Conservation (phyloP, 129 eudicot genomes). For the Flaveria ramosissima region DNA sequence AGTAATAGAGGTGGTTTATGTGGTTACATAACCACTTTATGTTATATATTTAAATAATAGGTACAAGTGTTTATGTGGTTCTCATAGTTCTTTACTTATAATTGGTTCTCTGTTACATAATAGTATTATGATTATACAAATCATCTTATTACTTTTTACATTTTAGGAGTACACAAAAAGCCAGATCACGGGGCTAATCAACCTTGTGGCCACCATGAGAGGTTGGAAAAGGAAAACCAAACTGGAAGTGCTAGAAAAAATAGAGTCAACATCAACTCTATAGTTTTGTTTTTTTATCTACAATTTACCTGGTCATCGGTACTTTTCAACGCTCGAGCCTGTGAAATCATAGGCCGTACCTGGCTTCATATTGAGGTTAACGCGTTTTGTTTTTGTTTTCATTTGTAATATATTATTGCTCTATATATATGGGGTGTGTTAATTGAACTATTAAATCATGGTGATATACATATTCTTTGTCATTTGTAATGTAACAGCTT, state of each 20-base stretch:
- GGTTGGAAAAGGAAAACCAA: conserved; percentile 95
- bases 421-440: conserved; percentile 6
- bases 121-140: not conserved
- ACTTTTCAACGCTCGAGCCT: conserved; percentile 5
- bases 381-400: not conserved
- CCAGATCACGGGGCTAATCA: conserved; percentile 81
- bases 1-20: not conserved
- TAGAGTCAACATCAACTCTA: conserved; percentile 46
- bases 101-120: not conserved
- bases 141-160: conserved; percentile 5
- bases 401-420: conserved; percentile 1
- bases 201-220: conserved; percentile 95
- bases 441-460: conserved; percentile 7
- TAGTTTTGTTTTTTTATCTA: conserved; percentile 23
- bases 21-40: not conserved
- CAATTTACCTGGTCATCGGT: not conserved
- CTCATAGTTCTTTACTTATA: not conserved
- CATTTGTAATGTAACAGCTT: conserved; percentile 29
- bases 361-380: conserved; percentile 23
- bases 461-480: conserved; percentile 33
- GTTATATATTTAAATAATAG: not conserved
- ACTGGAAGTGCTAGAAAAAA: conserved; percentile 79
- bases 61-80: not conserved
- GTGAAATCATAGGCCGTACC: not conserved
- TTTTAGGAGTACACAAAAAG: conserved; percentile 80